Conservation (phyloP, 2,329 filamentous ascomycete genomes). For the Colletotrichum liaoningense region DNA sequence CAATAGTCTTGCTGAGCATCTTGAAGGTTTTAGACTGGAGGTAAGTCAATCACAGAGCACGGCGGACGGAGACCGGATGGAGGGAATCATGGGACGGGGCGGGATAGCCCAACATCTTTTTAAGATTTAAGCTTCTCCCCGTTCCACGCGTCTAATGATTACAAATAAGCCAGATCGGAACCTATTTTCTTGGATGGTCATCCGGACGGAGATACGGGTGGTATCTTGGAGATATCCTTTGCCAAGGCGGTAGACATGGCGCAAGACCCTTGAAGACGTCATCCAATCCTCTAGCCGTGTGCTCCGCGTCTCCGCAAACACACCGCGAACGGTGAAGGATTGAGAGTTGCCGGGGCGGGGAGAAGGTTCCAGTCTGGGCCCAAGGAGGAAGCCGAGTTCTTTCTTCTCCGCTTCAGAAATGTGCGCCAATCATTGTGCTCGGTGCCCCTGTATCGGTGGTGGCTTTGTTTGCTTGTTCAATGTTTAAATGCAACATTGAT, state of each 20-base stretch:
- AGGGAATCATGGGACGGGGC: neutral
- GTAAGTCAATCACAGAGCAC: neutral
- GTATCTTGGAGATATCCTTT: neutral
- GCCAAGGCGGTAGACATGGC: neutral
- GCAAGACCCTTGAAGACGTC: slow-evolving; percentile 18
- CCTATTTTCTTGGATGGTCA: neutral
- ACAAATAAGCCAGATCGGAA: slow-evolving; percentile 20
- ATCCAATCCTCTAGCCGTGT: slow-evolving; percentile 11
- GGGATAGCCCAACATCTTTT: neutral
- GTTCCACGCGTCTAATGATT: slow-evolving; percentile 9
- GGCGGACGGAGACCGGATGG: neutral
- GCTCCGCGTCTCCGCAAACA: neutral
- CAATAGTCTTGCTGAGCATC: slow-evolving; percentile 26
- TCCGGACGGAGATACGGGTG: neutral
- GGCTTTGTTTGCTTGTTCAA: neutral
- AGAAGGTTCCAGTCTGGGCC: slow-evolving; percentile 1
- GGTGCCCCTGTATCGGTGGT: slow-evolving; percentile 3
- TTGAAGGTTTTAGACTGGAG: neutral
- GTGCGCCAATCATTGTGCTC: slow-evolving; percentile 6
- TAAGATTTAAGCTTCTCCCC: slow-evolving; percentile 16
- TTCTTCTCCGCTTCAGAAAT: neutral
- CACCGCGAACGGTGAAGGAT: slow-evolving; percentile 1
- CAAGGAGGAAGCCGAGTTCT: neutral
- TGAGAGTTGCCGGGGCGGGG: slow-evolving; percentile 4
- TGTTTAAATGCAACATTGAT: slow-evolving; percentile 1